Evolutionary conservation across 2,329 filamentous ascomycete genomes (phyloP).

Genomic region (Sordariomycetes sp.): DNA sequence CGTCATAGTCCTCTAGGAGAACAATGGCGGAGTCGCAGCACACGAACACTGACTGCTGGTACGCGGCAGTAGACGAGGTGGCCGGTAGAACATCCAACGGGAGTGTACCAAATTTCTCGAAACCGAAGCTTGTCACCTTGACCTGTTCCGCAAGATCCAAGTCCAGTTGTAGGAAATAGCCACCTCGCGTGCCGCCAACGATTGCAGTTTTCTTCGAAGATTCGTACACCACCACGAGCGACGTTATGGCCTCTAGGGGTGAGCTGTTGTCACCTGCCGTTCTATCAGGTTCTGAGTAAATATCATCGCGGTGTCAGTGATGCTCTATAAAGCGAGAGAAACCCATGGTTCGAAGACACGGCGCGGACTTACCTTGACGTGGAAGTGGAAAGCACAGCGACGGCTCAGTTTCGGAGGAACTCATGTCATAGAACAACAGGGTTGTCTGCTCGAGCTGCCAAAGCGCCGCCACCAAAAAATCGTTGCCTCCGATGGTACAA

Average conservation of each 20-base stretch:
- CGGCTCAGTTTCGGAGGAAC: not conserved
- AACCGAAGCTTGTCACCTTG: constrained; percentile 11
- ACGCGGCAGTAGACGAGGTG: constrained; percentile 2
- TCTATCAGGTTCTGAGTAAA: not conserved
- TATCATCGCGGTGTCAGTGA: not conserved
- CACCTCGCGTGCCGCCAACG: constrained; percentile 35
- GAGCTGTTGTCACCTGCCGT: not conserved
- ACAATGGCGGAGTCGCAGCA: constrained; percentile 34
- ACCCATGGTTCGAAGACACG: not conserved
- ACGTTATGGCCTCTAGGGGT: constrained; percentile 29
- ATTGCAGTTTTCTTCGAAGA: constrained; percentile 16
- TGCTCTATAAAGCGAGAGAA: not conserved
- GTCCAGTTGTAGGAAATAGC: constrained; percentile 30
- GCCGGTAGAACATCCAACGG: constrained; percentile 19
- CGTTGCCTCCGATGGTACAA: constrained; percentile 9
- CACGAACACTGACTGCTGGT: constrained; percentile 21
- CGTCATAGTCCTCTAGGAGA: constrained; percentile 24
- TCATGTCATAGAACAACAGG: constrained; percentile 5
- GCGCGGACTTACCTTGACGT: not conserved
- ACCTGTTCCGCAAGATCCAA: constrained; percentile 10
- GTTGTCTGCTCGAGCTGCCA: constrained; percentile 9
- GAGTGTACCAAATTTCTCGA: constrained; percentile 21
- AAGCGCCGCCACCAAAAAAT: constrained; percentile 14
- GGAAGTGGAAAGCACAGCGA: not conserved
- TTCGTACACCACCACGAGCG: constrained; percentile 22